phyloP scores from a whole-genome alignment of 495 filamentous ascomycete genomes.

The Melanomma pulvis-pyrius region DNA sequence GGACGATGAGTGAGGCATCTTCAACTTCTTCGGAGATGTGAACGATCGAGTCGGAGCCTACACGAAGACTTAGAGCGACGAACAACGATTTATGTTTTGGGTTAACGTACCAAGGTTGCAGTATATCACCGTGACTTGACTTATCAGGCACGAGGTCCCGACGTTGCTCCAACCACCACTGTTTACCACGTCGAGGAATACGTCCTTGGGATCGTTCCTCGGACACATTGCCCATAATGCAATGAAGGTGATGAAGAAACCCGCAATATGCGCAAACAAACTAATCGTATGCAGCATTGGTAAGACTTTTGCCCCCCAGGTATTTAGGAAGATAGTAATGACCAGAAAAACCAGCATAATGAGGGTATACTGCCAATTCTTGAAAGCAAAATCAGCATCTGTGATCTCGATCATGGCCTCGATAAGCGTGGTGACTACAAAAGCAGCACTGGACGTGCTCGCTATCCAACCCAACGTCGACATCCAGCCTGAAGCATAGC shows the following conservation, averaged over 20 bases:
- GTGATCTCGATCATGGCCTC: constrained; percentile 42
- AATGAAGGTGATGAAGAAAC: constrained; percentile 48
- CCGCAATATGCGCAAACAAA: constrained; percentile 49
- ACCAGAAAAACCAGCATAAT: constrained; percentile 46
- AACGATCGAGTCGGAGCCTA: constrained; percentile 34
- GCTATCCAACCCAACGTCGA: constrained; percentile 51
- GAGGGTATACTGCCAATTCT: constrained; percentile 47
- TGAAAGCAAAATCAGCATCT: constrained; percentile 38
- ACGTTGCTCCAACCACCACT: constrained; percentile 44
- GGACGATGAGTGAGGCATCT: constrained; percentile 39
- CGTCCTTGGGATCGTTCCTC: constrained; percentile 40
- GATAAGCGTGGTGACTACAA: constrained; percentile 49
- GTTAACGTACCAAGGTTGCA: constrained; percentile 40
- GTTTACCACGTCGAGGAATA: constrained; percentile 46
- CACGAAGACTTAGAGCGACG: not conserved
- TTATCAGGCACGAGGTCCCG: constrained; percentile 46
- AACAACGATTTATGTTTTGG: not conserved
- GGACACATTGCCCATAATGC: constrained; percentile 42
- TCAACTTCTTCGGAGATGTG: constrained; percentile 42
- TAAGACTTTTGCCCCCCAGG: constrained; percentile 46
- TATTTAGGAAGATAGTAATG: constrained; percentile 49
- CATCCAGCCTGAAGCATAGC: constrained; percentile 56
- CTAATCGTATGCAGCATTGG: constrained; percentile 48
- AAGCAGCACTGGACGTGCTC: constrained; percentile 41
- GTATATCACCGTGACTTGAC: constrained; percentile 48